A percentile compares a stretch with the other conserved stretches of the same genome.
phyloP scores from a whole-genome alignment of 169 alveolate genomes.

The Plasmodium coatneyi region DNA sequence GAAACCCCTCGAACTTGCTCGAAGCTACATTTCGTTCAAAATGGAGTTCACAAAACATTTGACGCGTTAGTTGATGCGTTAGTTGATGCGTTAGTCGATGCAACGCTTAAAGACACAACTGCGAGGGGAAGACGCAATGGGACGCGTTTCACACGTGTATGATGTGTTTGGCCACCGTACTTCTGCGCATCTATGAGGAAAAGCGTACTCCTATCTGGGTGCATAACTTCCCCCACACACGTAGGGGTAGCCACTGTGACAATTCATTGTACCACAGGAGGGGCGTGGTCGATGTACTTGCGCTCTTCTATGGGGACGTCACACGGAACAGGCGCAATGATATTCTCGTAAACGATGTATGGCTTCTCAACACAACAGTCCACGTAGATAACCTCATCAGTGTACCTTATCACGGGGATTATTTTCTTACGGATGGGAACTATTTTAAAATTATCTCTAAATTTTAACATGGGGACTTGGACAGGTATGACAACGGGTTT shows the following conservation, averaged over 20 bases:
- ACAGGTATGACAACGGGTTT: slow-evolving; percentile 83
- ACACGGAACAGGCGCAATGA: slow-evolving; percentile 78
- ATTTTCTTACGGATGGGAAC: slow-evolving; percentile 81
- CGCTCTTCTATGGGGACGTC: slow-evolving; percentile 75
- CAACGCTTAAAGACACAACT: not conserved
- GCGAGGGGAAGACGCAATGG: not conserved
- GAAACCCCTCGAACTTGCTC: not conserved
- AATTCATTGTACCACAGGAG: not conserved
- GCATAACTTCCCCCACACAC: not conserved
- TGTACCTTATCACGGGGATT: slow-evolving; percentile 79
- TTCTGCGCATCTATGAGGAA: not conserved
- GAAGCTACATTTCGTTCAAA: not conserved
- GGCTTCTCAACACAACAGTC: slow-evolving; percentile 82
- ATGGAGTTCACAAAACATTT: not conserved
- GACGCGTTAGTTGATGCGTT: not conserved
- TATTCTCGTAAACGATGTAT: slow-evolving; percentile 78
- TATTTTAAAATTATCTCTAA: slow-evolving; percentile 78
- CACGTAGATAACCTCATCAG: slow-evolving; percentile 80
- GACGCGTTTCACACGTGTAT: not conserved
- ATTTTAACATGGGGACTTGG: slow-evolving; percentile 81
- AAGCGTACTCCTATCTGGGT: not conserved
- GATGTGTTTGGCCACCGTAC: not conserved
- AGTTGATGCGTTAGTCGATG: not conserved
- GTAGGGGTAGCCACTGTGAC: not conserved
- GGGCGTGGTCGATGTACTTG: slow-evolving; percentile 56